phyloP scores from a whole-genome alignment of 164 flowering plant species.

The Warburgia ugandensis region DNA sequence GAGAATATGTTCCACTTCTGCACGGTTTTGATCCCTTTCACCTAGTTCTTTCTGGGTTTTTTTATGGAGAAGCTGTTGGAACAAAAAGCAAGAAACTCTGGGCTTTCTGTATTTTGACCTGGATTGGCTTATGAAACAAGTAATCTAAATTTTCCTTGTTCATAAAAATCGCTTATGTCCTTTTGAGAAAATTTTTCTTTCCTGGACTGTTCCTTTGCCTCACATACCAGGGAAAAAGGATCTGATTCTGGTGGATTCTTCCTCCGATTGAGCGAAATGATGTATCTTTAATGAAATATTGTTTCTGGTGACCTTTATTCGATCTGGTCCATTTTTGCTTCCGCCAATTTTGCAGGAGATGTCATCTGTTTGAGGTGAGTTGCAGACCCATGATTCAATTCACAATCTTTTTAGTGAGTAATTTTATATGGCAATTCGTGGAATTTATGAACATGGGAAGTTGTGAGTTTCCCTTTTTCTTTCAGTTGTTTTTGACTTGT shows the following conservation, averaged over 20 bases:
- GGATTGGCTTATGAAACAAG: slow-evolving; percentile 21
- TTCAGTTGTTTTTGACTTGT: background rate
- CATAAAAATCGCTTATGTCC: background rate
- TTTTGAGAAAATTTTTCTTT: slow-evolving; percentile 3
- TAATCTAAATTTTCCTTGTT: slow-evolving; percentile 2
- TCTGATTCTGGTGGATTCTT: slow-evolving; percentile 13
- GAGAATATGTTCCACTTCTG: slow-evolving; percentile 15
- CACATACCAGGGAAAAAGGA: slow-evolving; percentile 2
- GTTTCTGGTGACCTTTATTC: slow-evolving; percentile 22
- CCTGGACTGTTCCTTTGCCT: slow-evolving; percentile 7
- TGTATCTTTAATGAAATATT: slow-evolving; percentile 9
- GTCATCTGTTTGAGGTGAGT: slow-evolving; percentile 33
- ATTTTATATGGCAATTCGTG: slow-evolving; percentile 8
- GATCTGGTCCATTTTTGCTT: slow-evolving; percentile 32
- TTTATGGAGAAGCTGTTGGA: slow-evolving; percentile 1
- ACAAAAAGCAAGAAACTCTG: slow-evolving; percentile 4
- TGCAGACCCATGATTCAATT: slow-evolving; percentile 17
- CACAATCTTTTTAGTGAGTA: slow-evolving; percentile 7
- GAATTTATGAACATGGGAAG: slow-evolving; percentile 19
- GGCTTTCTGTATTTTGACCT: slow-evolving; percentile 17
- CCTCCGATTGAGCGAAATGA: slow-evolving; percentile 5
- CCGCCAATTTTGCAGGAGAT: slow-evolving; percentile 18
- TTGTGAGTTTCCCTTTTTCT: slow-evolving; percentile 22
- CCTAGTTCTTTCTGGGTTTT: slow-evolving; percentile 22
- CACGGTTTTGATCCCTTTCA: slow-evolving; percentile 25